Evolutionary conservation across 2,329 filamentous ascomycete species (phyloP), one percentile per base, ranked within the genome.

Genomic region (Penicillium glabrum): DNA sequence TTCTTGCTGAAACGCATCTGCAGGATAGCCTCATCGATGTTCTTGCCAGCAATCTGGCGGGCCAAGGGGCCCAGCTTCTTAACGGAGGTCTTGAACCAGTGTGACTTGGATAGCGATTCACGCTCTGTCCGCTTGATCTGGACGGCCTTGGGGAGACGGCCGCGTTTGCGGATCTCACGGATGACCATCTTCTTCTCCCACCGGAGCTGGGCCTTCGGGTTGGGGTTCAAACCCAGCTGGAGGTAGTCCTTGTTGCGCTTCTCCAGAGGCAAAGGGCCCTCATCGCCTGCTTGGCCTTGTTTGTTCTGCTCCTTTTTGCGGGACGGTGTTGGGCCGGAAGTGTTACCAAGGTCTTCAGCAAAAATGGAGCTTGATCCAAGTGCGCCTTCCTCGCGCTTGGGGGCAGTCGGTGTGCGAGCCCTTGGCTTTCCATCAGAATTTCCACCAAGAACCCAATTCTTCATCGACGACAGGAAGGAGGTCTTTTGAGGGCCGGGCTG

Each of bases 1-100:
- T 99, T 99, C 81, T 91, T 91, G 74, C 89, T 93, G 79, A 93
- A 98, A 54, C 88, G 86, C 91, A 99, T 96, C 81, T 99, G 95
- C 53, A 90, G 78, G 64, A 98, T 90, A 14, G 95, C 95, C 35
- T 99, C 93, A 56, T 96, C 91, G 59, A 99, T 82, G n/a, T 88
- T 88, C 83, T 97, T 98, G 64, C 95, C 95, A 2, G 87, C 83
- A 69, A 99, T 95, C 78, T 98, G 95, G 54, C 89, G 86, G 24
- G 93, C 88, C 49, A 99, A 79, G 67, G 90, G 88, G 51, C 89
- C 87, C 54, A 99, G 82, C 80, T 99, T 99, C 86, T 99, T 99
- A 62, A 90, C 81, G 48, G 87, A 91, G 2, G 95, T 97, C 67
- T 92, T 88, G 71, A 97, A 83, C 64, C 85, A 84, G 46, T 88